These are phyloP conservation scores for Teratosphaeriaceae sp. DNA, from an alignment of 2,329 filamentous ascomycete genomes.

Conservation along the genomic window DNA sequence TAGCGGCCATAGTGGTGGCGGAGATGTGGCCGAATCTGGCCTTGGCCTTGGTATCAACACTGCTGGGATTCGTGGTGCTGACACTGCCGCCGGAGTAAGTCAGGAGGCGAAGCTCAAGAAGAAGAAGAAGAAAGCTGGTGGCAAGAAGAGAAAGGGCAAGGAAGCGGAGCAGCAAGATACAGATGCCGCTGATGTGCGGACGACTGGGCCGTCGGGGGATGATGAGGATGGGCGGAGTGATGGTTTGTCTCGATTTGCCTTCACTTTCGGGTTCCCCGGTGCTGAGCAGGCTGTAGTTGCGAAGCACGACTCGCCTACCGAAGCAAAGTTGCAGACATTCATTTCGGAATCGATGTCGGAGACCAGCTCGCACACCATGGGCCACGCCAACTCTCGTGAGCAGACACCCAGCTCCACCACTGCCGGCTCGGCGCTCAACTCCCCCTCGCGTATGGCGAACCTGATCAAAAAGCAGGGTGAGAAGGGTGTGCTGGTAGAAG, in stretches of 20 bases:
- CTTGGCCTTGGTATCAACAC: conserved; percentile 12
- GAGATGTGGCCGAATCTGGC: conserved; percentile 1
- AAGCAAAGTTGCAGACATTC: not conserved
- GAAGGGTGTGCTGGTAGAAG: not conserved
- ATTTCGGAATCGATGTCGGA: not conserved
- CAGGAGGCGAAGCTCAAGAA: conserved; percentile 10
- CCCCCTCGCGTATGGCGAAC: not conserved
- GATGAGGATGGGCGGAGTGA: no score
- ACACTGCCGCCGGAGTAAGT: not conserved
- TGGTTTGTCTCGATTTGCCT: no score
- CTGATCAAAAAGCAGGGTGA: not conserved
- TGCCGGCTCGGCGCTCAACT: not conserved
- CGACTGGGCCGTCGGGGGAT: no score
- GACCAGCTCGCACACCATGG: conserved; percentile 5
- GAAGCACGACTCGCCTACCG: not conserved
- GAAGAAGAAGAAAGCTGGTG: conserved; percentile 16
- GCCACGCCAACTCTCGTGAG: conserved; percentile 2
- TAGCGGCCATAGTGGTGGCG: conserved; percentile 7
- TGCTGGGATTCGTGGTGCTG: not conserved
- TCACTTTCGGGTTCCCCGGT: no score
- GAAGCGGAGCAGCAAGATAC: conserved; percentile 1
- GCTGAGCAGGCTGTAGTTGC: no score
- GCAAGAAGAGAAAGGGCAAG: conserved; percentile 14
- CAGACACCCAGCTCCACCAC: conserved; percentile 2
- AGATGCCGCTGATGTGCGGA: not conserved